Evolutionary conservation across 1,284 basidiomycete species (phyloP), one percentile per base, ranked within the genome.

Genomic region (Ceratobasidium sp.): DNA sequence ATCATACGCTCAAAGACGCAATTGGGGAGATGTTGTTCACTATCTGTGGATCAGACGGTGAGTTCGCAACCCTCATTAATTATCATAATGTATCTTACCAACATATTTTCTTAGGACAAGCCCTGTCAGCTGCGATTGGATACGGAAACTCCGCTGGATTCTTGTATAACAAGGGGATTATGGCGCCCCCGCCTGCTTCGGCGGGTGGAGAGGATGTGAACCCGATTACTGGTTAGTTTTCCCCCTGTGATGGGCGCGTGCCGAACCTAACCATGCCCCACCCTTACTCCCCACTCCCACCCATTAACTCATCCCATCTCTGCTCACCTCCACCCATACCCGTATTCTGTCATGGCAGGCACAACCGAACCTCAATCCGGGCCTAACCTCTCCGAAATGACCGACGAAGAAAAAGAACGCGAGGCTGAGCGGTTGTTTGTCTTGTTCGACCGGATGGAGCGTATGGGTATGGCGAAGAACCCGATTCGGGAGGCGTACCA

Each of bases 101-200:
- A 13, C 35, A 4, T n/a, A 73, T n/a, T 21, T 49, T 30, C 67
- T 30, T 78, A 94, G 93, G 91, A 23, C 84, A 86, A 16, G 86
- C 83, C 0, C 83, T 97, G 8, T 88, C 89, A 7, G 85, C 88
- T 5, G 88, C 92, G 66, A 87, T 96, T 58, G 95, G 95, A 2
- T 97, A 98, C 76, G 96, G 96, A 26, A 95, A 95, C 78, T 94
- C 95, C 38, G 94, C 95, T 0, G 96, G 96, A 0, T 92, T 94
- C 83, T 85, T 98, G 32, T 96, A 95, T 83, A 89, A 93, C 78
- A 95, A 94, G 79, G 94, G 94, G 14, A 86, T 97, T 75, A 85
- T 92, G 76, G 87, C 84, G 63, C 88, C 89, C 0, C 86, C 87
- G 0, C 76, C 81, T 4, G 66, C 49, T 28, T 58, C 66, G 14